phyloP scores from a whole-genome alignment of 2,329 filamentous ascomycete genomes.

The Aspergillus felis region DNA sequence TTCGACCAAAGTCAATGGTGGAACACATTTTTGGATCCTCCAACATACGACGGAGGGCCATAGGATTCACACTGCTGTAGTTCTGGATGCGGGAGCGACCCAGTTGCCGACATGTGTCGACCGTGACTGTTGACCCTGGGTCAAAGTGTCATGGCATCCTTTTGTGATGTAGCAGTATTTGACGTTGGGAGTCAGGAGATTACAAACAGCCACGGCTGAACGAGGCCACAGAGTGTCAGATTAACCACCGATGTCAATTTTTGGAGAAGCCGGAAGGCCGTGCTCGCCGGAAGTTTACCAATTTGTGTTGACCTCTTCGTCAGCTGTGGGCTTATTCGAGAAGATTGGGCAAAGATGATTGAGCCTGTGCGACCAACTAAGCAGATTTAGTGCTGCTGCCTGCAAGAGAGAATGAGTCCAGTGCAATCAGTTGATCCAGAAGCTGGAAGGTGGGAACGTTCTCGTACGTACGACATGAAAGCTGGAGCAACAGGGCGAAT shows the following conservation, averaged over 20 bases:
- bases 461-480: too few species aligned
- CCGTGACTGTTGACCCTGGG: too few species aligned
- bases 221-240: background rate
- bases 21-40: background rate
- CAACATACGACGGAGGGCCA: background rate
- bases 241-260: background rate
- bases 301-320: background rate
- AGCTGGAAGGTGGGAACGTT: too few species aligned
- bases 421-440: too few species aligned
- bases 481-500: too few species aligned
- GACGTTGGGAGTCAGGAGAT: background rate
- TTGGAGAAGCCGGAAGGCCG: background rate
- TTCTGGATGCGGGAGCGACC: background rate
- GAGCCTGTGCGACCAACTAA: too few species aligned
- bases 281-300: background rate
- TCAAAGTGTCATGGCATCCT: background rate
- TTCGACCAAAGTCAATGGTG: background rate
- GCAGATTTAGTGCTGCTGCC: too few species aligned
- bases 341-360: too few species aligned
- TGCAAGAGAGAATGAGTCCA: too few species aligned
- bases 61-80: background rate
- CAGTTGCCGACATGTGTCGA: too few species aligned
- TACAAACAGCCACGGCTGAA: background rate
- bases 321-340: too few species aligned
- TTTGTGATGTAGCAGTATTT: background rate